These are phyloP conservation scores for Termitomyces sp. DNA, from an alignment of 768 basidiomycete species.

Conservation along the genomic window DNA sequence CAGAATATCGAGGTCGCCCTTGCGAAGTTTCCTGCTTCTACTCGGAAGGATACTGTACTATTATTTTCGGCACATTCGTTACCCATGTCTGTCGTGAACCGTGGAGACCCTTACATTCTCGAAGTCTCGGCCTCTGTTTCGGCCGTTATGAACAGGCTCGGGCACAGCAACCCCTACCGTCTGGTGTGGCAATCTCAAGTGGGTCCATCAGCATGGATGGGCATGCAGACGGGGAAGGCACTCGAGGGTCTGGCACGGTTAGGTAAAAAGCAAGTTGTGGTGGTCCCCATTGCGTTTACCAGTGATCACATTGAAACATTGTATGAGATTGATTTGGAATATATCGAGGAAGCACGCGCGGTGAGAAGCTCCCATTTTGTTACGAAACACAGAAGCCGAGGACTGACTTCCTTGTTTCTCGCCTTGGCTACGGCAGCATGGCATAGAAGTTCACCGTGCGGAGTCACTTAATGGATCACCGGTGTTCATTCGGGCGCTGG, in stretches of 20 bases:
- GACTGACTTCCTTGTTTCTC: constrained; percentile 5
- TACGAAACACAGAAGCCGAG: constrained; percentile 8
- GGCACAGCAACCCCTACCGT: constrained; percentile 81
- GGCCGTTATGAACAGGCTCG: constrained; percentile 87
- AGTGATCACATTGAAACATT: constrained; percentile 99
- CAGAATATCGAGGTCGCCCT: constrained; percentile 85
- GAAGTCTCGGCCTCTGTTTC: constrained; percentile 95
- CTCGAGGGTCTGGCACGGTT: constrained; percentile 82
- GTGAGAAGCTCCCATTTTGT: constrained; percentile 39
- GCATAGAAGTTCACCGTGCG: constrained; percentile 85
- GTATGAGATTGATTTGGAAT: constrained; percentile 94
- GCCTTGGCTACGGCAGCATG: constrained; percentile 54
- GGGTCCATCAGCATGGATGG: constrained; percentile 97
- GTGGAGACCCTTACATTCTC: constrained; percentile 94
- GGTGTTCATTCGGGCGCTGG: constrained; percentile 91
- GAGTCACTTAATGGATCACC: constrained; percentile 95
- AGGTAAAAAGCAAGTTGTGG: constrained; percentile 70
- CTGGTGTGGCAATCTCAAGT: constrained; percentile 98
- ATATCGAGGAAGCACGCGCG: constrained; percentile 86
- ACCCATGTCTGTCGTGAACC: constrained; percentile 97
- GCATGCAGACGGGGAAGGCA: constrained; percentile 91
- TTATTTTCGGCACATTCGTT: constrained; percentile 97
- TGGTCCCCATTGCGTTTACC: constrained; percentile 97
- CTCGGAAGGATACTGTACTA: constrained; percentile 72
- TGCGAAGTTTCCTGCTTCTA: constrained; percentile 67